These are phyloP conservation scores for Yamadazyma atlantica DNA, from an alignment of 1,139 yeast genomes.

Conservation along the genomic window DNA sequence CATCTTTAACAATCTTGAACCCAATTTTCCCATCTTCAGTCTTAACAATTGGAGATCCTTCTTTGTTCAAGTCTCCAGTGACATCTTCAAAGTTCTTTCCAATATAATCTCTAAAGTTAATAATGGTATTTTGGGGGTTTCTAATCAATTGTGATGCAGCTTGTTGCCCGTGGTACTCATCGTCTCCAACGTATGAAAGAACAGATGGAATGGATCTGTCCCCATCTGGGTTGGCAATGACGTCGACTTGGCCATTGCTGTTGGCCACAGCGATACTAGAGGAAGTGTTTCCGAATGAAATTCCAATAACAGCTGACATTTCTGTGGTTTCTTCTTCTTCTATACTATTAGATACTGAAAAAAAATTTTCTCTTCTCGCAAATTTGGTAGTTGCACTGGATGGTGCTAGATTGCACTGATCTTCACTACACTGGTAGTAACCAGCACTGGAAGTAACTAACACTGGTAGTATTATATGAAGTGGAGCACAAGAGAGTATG, in stretches of 20 bases:
- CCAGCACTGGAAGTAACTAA: too few relatives aligned
- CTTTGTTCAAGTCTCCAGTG: constrained; percentile 62
- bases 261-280: constrained; percentile 92
- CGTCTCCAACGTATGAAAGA: constrained; percentile 86
- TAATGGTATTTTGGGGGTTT: constrained; percentile 82
- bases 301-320: constrained; percentile 74
- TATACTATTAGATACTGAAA: not conserved
- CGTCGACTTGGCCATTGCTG: constrained; percentile 88
- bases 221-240: constrained; percentile 98
- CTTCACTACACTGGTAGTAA: too few relatives aligned
- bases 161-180: constrained; percentile 97
- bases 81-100: constrained; percentile 73
- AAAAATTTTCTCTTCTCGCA: not conserved
- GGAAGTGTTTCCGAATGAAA: constrained; percentile 94
- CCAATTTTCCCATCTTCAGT: constrained; percentile 65
- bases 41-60: constrained; percentile 76
- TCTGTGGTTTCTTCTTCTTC: constrained; percentile 1
- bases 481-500: too few relatives aligned
- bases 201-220: constrained; percentile 96
- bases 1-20: constrained; percentile 56
- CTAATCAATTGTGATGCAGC: constrained; percentile 91
- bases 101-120: constrained; percentile 90
- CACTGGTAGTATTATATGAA: too few relatives aligned
- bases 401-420: too few relatives aligned
- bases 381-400: not conserved